Conservation (phyloP, 2,329 filamentous ascomycete genomes). For the Talaromyces funiculosus region DNA sequence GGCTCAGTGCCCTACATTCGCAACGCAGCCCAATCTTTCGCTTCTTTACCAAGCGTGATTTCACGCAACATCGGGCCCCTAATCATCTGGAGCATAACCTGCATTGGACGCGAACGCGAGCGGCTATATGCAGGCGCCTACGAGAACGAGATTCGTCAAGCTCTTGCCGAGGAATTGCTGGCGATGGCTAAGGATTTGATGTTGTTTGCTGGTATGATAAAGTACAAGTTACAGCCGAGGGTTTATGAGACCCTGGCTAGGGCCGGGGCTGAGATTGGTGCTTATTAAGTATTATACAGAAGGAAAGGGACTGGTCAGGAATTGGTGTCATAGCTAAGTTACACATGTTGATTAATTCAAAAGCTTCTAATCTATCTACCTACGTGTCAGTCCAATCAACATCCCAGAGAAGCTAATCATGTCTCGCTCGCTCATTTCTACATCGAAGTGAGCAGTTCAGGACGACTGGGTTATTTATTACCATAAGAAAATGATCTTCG, state of each 20-base stretch:
- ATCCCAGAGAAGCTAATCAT: background rate
- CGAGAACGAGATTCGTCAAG: conserved; percentile 48
- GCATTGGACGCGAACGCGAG: conserved; percentile 73
- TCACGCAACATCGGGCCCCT: conserved; percentile 85
- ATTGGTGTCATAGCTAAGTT: background rate
- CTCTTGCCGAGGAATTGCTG: conserved; percentile 63
- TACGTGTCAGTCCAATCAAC: background rate
- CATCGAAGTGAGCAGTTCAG: background rate
- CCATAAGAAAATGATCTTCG: background rate
- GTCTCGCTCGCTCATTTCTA: too few relatives aligned
- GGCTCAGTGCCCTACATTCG: conserved; percentile 77
- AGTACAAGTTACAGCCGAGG: conserved; percentile 80
- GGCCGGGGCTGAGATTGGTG: conserved; percentile 62
- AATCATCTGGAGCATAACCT: conserved; percentile 87
- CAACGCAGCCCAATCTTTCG: conserved; percentile 72
- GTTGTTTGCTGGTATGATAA: conserved; percentile 86
- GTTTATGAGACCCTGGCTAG: conserved; percentile 84
- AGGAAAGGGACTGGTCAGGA: background rate
- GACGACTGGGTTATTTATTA: background rate
- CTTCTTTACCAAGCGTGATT: conserved; percentile 70
- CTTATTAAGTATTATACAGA: conserved; percentile 24
- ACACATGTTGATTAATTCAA: background rate
- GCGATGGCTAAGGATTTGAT: conserved; percentile 84
- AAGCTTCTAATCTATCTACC: background rate
- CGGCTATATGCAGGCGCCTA: conserved; percentile 65